Conservation (phyloP, 2,329 filamentous ascomycete species). For the Trichoderma endophyticum region DNA sequence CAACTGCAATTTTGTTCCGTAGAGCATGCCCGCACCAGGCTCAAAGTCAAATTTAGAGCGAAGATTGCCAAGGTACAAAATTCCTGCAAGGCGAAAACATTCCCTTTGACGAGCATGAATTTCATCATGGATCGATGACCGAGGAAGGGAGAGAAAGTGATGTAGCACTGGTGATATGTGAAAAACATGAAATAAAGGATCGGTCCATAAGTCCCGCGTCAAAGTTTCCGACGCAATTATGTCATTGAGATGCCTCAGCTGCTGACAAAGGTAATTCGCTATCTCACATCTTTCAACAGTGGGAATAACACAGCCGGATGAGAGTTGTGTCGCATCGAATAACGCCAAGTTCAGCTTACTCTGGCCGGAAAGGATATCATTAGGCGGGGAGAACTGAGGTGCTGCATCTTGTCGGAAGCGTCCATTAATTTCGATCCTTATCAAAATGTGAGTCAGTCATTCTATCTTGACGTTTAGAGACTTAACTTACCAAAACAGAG, state of each 20-base stretch:
- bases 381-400: neutral
- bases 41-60: no score
- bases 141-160: no score
- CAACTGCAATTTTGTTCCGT: no score
- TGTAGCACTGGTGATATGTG: no score
- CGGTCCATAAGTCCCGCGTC: neutral
- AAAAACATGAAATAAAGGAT: neutral
- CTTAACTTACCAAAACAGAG: neutral
- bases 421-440: neutral
- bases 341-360: neutral
- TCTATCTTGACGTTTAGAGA: neutral
- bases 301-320: neutral
- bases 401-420: neutral
- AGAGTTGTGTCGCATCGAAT: neutral
- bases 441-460: neutral
- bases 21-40: no score
- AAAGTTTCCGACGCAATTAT: neutral
- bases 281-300: neutral
- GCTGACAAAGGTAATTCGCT: neutral
- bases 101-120: no score
- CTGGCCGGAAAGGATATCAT: neutral
- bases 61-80: no score
- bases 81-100: no score
- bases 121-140: no score
- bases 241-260: neutral